Conservation (phyloP, 352 stramenopile species). For the Globisporangium solare region DNA sequence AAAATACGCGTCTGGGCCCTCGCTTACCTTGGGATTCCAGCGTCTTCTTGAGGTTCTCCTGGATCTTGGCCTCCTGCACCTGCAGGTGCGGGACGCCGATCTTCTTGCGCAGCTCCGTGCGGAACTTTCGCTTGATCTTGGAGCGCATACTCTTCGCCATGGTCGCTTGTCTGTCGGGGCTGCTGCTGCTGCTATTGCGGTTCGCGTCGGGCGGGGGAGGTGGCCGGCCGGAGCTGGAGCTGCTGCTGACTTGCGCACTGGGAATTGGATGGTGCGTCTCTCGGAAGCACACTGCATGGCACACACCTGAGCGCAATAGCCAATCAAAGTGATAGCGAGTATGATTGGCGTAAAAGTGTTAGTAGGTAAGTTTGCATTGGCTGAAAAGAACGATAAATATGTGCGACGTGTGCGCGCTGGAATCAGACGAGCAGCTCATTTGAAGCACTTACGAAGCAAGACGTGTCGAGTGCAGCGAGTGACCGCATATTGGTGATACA, state of each 20-base stretch:
- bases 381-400: neutral
- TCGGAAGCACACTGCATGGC: neutral
- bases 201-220: neutral
- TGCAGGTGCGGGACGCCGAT: slow-evolving; percentile 74
- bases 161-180: slow-evolving; percentile 10
- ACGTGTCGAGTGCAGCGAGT: no score
- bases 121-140: slow-evolving; percentile 89
- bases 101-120: slow-evolving; percentile 77
- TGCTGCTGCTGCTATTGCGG: neutral
- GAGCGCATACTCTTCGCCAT: slow-evolving; percentile 88
- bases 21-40: slow-evolving; percentile 55
- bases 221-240: neutral
- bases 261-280: slow-evolving; percentile 6
- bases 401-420: slow-evolving; percentile 7
- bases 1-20: no score
- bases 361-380: neutral
- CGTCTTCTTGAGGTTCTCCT: slow-evolving; percentile 82
- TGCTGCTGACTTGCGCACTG: slow-evolving; percentile 2
- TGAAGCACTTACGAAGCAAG: no score
- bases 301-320: neutral
- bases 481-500: no score
- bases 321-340: slow-evolving; percentile 9
- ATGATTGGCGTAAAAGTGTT: slow-evolving; percentile 6
- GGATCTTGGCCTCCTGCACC: slow-evolving; percentile 72
- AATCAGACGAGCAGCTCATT: neutral